A percentile compares a stretch with the other conserved stretches of the same genome.
Conservation (phyloP, 148 eudicot genomes). For the Heliamphora exappendiculata region DNA sequence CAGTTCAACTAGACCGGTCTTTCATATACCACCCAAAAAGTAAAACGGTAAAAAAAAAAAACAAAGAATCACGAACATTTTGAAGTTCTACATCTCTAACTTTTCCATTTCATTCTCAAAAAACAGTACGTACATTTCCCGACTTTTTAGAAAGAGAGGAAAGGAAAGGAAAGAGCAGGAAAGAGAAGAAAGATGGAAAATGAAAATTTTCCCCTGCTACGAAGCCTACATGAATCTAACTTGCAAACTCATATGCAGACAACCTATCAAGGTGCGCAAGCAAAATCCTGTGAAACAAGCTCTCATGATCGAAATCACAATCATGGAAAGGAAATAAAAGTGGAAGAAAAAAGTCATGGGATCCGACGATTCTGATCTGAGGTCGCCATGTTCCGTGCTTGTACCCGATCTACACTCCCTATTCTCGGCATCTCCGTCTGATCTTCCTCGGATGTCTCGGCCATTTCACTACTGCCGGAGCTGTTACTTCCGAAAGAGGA, state of each 20-base stretch:
- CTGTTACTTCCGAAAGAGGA: conserved; percentile 31
- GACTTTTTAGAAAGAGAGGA: background rate
- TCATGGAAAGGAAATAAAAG: background rate
- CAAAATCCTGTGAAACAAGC: background rate
- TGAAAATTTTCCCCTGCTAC: background rate
- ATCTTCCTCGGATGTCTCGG: conserved; percentile 6
- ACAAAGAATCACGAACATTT: too few relatives aligned
- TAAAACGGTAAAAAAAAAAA: background rate
- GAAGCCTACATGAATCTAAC: conserved; percentile 1
- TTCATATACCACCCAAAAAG: too few relatives aligned
- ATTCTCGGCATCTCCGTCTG: conserved; percentile 1
- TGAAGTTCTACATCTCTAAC: background rate
- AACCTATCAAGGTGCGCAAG: background rate
- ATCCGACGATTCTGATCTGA: conserved; percentile 11
- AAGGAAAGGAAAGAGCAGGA: too few relatives aligned
- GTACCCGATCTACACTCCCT: conserved; percentile 10
- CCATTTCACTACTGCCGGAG: background rate
- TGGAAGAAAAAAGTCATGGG: background rate
- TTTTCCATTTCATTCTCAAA: conserved; percentile 8
- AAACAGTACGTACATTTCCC: conserved; percentile 17
- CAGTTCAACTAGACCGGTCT: too few relatives aligned
- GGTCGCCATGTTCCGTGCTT: conserved; percentile 7
- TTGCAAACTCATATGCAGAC: background rate
- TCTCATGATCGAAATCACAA: background rate
- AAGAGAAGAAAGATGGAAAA: background rate